Evolutionary conservation across 2,329 filamentous ascomycete species (phyloP), one percentile per base, ranked within the genome.

Genomic region (Diaporthe velutina): DNA sequence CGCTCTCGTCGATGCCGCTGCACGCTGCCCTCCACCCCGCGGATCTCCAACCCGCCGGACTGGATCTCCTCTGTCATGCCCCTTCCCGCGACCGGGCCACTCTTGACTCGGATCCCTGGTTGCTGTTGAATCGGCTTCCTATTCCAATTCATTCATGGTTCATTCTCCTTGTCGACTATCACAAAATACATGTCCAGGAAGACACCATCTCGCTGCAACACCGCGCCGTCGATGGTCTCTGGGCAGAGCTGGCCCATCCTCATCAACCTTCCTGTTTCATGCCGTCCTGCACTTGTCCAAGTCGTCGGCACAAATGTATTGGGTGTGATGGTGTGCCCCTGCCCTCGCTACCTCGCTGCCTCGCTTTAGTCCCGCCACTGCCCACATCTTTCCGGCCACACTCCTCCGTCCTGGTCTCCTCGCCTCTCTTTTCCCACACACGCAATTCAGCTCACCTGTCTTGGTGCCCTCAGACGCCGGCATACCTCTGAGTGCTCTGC

Each of bases 31-130:
- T 58, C 48, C 40, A 54, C 52, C 70, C 70, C 70, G 35, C 70
- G 57, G 45, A 64, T 72, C 57, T 72, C 57, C 70, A 72, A 42
- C 38, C 70, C 57, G 57, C 35, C 38, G 70, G 70, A 58, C 35
- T 72, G 70, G 70, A 64, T 72, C 57, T 54, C 38, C 58, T 35
- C 52, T 66, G 70, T 72, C 52, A 73, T 73, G 70, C 64, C 60
- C 42, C 70, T 73, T 73, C 60, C 70, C 73, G 73, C 30, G 60
- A 71, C 73, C 61, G 73, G 73, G 67, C 73, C 68, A 35, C 54
- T 57, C 40, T 66, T 66, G 57, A 72, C 58, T 64, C 71, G 68
- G 50, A 73, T 35, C 33, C 71, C 33, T 54, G 71, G 25, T 48
- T 22, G n/a, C 61, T 42, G 42, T 45, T 70, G 60, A 54, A 48